Conservation (phyloP, 345 rosid species). For the Stellera chamaejasme region DNA sequence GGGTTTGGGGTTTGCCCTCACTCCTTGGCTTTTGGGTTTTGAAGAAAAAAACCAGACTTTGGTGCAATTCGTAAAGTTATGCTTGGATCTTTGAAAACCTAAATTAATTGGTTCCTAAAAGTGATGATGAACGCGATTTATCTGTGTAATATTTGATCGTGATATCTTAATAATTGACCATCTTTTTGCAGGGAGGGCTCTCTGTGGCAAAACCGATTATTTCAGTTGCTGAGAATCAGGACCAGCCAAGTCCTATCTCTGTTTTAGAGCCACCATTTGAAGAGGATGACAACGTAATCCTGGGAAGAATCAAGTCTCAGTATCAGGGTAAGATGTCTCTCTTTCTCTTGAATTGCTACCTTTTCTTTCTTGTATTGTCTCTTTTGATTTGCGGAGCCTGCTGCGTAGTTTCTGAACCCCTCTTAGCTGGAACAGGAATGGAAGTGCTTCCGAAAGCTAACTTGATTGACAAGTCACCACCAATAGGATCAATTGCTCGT, state of each 20-base stretch:
- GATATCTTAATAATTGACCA: too few relatives aligned
- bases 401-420: not conserved
- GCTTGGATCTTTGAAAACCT: too few relatives aligned
- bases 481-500: constrained; percentile 56
- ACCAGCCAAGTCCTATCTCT: constrained; percentile 93
- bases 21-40: too few relatives aligned
- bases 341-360: not conserved
- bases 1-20: too few relatives aligned
- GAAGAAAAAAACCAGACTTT: too few relatives aligned
- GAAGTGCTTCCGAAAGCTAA: constrained; percentile 43
- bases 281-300: constrained; percentile 43
- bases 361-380: not conserved
- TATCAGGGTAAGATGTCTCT: constrained; percentile 27
- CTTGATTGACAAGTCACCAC: constrained; percentile 77
- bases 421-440: constrained; percentile 29
- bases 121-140: too few relatives aligned
- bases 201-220: constrained; percentile 33
- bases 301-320: constrained; percentile 31
- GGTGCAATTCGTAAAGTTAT: too few relatives aligned
- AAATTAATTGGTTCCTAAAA: too few relatives aligned
- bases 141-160: too few relatives aligned
- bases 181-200: constrained; percentile 46
- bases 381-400: not conserved
- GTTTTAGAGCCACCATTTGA: constrained; percentile 68
- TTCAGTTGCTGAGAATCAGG: constrained; percentile 52